Percentiles rank a stretch among this genome's conserved stretches.
Conservation (phyloP, 345 rosid genomes). For the Citrus sinensis region DNA sequence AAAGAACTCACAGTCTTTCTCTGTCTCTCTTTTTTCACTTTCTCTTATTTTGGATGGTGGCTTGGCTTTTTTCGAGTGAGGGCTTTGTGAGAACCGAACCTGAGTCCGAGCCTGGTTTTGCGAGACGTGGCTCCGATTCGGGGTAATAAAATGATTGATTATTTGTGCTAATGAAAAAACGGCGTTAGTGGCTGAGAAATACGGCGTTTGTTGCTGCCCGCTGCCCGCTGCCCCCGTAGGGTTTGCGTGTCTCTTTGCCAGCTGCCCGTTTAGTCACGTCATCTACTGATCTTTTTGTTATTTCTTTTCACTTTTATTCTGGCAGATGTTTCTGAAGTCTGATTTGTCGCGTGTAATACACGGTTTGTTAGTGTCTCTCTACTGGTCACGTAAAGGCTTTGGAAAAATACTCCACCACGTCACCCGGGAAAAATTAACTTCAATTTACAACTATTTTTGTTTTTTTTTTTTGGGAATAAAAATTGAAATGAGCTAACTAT, state of each 20-base stretch:
- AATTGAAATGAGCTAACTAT: too few relatives aligned
- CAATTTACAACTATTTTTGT: too few relatives aligned
- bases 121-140: slow-evolving; percentile 24
- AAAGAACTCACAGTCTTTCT: slow-evolving; percentile 14
- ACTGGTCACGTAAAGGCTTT: too few relatives aligned
- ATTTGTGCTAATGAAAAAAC: slow-evolving; percentile 10
- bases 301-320: too few relatives aligned
- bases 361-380: background rate
- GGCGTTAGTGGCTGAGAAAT: slow-evolving; percentile 26
- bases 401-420: too few relatives aligned
- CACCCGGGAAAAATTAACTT: too few relatives aligned
- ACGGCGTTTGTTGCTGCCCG: slow-evolving; percentile 55
- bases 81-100: slow-evolving; percentile 32
- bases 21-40: slow-evolving; percentile 27
- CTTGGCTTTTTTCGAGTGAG: slow-evolving; percentile 26
- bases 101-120: slow-evolving; percentile 32
- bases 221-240: slow-evolving; percentile 54
- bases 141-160: slow-evolving; percentile 36
- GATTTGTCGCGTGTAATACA: background rate
- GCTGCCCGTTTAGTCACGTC: slow-evolving; percentile 19
- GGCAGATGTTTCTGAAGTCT: background rate
- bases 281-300: slow-evolving; percentile 29
- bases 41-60: slow-evolving; percentile 22
- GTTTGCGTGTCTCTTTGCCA: slow-evolving; percentile 14
- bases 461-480: too few relatives aligned